phyloP scores from a whole-genome alignment of 305 asterid genomes.

The Lippia alba region DNA sequence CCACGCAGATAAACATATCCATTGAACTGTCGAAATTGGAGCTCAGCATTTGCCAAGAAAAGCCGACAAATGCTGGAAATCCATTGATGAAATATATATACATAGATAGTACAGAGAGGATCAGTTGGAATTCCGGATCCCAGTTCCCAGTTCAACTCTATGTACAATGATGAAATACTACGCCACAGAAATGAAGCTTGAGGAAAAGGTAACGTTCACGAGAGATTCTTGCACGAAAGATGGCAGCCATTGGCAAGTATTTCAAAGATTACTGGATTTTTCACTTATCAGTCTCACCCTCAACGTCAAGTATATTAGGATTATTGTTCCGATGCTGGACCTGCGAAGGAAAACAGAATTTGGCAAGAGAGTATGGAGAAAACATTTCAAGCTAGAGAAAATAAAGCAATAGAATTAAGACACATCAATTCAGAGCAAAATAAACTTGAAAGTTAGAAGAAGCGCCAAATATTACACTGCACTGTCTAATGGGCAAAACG shows the following conservation, averaged over 20 bases:
- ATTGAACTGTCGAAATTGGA: too few relatives aligned
- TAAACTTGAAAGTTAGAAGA: not conserved
- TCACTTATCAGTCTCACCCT: slow-evolving; percentile 56
- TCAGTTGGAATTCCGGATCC: slow-evolving; percentile 10
- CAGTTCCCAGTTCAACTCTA: slow-evolving; percentile 28
- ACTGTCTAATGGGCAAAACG: too few relatives aligned
- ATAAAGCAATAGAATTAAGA: not conserved
- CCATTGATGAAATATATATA: slow-evolving; percentile 2
- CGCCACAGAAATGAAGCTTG: slow-evolving; percentile 7
- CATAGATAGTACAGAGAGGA: slow-evolving; percentile 22
- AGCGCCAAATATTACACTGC: too few relatives aligned
- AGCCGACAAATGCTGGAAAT: not conserved
- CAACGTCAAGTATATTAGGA: slow-evolving; percentile 60
- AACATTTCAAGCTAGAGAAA: slow-evolving; percentile 16
- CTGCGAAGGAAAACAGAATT: slow-evolving; percentile 36
- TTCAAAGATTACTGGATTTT: slow-evolving; percentile 39
- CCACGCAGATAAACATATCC: not conserved
- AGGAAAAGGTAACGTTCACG: not conserved
- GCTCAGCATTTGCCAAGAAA: not conserved
- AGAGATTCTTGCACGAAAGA: slow-evolving; percentile 22
- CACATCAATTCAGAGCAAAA: not conserved
- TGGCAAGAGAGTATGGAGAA: not conserved
- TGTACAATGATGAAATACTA: slow-evolving; percentile 25
- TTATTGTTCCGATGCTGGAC: slow-evolving; percentile 62
- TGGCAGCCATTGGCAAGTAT: slow-evolving; percentile 22